Base-by-base conservation (phyloP, 2,329 filamentous ascomycete genomes). In the Ciborinia camelliae region DNA sequence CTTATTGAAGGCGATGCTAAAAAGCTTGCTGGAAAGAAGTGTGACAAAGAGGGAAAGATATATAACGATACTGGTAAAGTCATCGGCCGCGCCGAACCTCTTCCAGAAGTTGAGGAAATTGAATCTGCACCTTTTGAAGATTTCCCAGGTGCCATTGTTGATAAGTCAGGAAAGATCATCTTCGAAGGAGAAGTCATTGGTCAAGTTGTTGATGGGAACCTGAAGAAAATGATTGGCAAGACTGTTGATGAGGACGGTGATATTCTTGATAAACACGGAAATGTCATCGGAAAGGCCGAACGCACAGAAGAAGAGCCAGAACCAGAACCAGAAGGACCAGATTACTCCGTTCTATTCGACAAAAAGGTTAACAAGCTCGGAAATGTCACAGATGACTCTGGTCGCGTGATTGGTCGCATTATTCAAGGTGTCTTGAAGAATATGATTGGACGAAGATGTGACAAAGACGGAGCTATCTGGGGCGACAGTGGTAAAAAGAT, bases 171-270 rank as follows among this genome's bases (percentile, higher is more conserved):
- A 18, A 79, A 80, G 54, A 77, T 87, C 47, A 76, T 80, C 32
- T 82, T 79, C 65, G 78, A 82, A 10, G 83, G 80, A 15, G 79
- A 82, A 57, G 80, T 84, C 62, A 72, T 80, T 47, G 88, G 88
- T 45, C 83, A 83, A 60, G 77, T 90, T 3, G 76, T 85, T 4
- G 83, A 89, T 66, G 88, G 88, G 10, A 87, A 90, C 58, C 72
- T 81, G 4, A 86, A 87, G 77, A 81, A 81, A 62, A 80, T 90
- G 37, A 82, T 85, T 66, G 88, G 88, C 39, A 88, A 87, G 74
- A 76, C 81, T 43, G 90, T 95, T 18, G 91, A 95, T 66, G 89
- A 91, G 68, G 91, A 95, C 68, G 91, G 91, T 47, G 91, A 95
- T 65, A 86, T 96, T 43, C 81, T 90, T 63, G 91, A 95, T 79